These are phyloP conservation scores for Penicillium glabrum DNA, from an alignment of 2,329 filamentous ascomycete genomes.

Conservation along the genomic window DNA sequence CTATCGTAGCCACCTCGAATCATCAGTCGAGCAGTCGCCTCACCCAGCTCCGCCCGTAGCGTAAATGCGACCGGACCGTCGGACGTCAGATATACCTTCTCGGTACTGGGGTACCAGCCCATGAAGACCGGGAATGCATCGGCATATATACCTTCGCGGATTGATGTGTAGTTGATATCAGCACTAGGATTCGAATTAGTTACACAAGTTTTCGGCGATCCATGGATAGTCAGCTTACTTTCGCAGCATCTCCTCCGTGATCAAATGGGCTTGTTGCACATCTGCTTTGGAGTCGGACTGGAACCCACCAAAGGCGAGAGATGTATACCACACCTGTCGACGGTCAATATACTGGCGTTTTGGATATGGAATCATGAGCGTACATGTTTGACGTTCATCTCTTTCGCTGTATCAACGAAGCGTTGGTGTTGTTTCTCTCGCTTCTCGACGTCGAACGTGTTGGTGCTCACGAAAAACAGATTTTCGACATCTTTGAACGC, in stretches of 20 bases:
- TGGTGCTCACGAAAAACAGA: constrained; percentile 59
- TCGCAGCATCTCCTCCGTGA: constrained; percentile 55
- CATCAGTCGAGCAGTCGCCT: constrained; percentile 55
- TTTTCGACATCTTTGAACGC: constrained; percentile 55
- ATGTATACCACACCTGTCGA: constrained; percentile 56
- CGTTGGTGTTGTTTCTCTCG: constrained; percentile 48
- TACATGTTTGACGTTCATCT: constrained; percentile 54
- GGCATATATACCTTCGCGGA: constrained; percentile 60
- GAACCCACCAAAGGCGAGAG: constrained; percentile 56
- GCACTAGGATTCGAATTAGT: constrained; percentile 24
- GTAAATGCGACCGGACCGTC: constrained; percentile 53
- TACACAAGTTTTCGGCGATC: not conserved
- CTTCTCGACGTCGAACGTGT: constrained; percentile 50
- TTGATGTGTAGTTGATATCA: constrained; percentile 51
- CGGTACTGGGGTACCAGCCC: constrained; percentile 40
- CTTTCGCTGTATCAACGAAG: constrained; percentile 56
- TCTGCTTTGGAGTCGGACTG: constrained; percentile 43
- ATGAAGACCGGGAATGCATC: constrained; percentile 63
- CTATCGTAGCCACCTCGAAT: constrained; percentile 39
- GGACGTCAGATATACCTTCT: constrained; percentile 32
- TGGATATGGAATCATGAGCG: constrained; percentile 30
- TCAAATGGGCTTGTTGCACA: constrained; percentile 61
- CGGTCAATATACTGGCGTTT: constrained; percentile 52
- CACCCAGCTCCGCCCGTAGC: constrained; percentile 54
- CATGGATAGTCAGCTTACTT: constrained; percentile 22